Conservation (phyloP, 108 stramenopile species). For the Schizochytrium sp. region DNA sequence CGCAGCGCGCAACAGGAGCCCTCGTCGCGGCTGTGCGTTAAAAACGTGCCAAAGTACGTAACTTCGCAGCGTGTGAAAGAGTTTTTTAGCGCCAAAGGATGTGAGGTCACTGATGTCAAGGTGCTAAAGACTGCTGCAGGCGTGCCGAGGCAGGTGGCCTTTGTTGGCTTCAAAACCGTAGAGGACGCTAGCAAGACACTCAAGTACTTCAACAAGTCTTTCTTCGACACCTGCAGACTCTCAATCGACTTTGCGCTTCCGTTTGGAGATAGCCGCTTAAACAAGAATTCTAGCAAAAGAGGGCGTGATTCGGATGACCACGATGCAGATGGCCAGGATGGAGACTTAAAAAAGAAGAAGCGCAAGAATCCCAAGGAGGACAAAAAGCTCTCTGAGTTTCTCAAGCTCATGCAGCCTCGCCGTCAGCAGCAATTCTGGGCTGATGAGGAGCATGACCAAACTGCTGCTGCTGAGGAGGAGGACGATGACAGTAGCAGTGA, state of each 20-base stretch:
- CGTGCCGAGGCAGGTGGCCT: constrained; percentile 73
- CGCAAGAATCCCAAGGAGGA: constrained; percentile 48
- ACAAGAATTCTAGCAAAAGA: not conserved
- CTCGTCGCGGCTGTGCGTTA: constrained; percentile 74
- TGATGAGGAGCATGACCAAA: not conserved
- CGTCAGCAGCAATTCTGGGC: constrained; percentile 56
- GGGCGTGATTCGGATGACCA: not conserved
- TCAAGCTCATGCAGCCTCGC: constrained; percentile 1
- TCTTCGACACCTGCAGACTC: constrained; percentile 73
- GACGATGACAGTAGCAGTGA: constrained; percentile 17
- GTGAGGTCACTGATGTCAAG: constrained; percentile 76
- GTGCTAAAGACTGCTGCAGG: constrained; percentile 74
- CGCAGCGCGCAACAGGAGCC: not conserved
- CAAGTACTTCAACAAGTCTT: constrained; percentile 75
- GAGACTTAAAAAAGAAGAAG: not conserved
- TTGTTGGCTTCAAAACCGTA: constrained; percentile 73
- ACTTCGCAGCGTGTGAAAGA: constrained; percentile 71
- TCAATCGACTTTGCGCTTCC: constrained; percentile 70
- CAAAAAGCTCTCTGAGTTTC: constrained; percentile 65
- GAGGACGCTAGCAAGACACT: constrained; percentile 70
- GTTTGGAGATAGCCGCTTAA: constrained; percentile 61
- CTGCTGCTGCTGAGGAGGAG: constrained; percentile 20
- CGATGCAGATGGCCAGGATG: constrained; percentile 15
- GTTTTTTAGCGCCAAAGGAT: constrained; percentile 66
- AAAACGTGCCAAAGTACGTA: constrained; percentile 75